Conservation (phyloP, 371 early-diverging fungal species). For the Sporodiniella umbellata region DNA sequence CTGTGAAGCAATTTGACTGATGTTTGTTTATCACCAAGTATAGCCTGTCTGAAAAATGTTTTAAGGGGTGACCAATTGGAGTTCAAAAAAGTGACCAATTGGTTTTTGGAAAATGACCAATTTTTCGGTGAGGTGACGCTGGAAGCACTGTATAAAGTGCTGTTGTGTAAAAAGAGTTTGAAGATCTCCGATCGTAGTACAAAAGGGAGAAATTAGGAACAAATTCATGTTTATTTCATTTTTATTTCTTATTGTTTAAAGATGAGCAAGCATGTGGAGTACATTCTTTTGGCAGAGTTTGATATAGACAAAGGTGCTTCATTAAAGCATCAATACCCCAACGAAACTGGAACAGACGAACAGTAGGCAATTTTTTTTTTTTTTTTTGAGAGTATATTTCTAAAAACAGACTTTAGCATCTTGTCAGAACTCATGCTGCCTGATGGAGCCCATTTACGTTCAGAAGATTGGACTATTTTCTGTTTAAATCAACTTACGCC, state of each 20-base stretch:
- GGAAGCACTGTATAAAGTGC: not conserved
- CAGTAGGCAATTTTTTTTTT: slow-evolving; percentile 66
- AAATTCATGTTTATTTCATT: not conserved
- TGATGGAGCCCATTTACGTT: slow-evolving; percentile 89
- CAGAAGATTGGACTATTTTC: slow-evolving; percentile 95
- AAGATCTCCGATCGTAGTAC: no score
- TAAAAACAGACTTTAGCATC: no score
- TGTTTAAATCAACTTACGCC: slow-evolving; percentile 77
- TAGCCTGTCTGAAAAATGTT: not conserved
- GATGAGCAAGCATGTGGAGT: slow-evolving; percentile 61
- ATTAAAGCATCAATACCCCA: slow-evolving; percentile 83
- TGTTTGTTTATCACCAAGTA: slow-evolving; percentile 5
- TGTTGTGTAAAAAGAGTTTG: no score
- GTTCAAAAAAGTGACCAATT: slow-evolving; percentile 4
- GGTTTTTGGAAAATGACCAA: slow-evolving; percentile 52
- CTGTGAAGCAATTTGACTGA: slow-evolving; percentile 1
- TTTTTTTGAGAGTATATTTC: no score
- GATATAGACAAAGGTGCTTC: slow-evolving; percentile 90
- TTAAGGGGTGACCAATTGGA: slow-evolving; percentile 9
- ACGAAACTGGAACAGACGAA: slow-evolving; percentile 79
- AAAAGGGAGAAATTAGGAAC: no score
- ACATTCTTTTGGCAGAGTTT: slow-evolving; percentile 89
- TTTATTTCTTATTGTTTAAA: not conserved
- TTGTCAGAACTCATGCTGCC: slow-evolving; percentile 95
- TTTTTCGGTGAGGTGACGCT: slow-evolving; percentile 42